Percentiles rank a stretch among this genome's conserved stretches.
phyloP scores from a whole-genome alignment of 1,284 basidiomycete species.

The Filobasidium uniguttulatum region DNA sequence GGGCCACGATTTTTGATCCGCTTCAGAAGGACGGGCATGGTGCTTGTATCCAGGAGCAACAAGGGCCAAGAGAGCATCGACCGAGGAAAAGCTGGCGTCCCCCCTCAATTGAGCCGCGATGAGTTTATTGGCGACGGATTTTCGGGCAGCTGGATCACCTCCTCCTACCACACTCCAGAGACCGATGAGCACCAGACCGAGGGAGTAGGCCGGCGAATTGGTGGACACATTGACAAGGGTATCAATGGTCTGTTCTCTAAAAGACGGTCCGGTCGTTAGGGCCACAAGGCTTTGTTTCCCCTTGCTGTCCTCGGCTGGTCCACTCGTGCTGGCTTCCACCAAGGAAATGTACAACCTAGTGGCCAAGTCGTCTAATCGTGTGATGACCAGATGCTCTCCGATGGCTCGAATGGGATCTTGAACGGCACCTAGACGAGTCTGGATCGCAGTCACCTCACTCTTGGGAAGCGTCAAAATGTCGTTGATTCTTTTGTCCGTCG shows the following conservation, averaged over 20 bases:
- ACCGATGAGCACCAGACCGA: conserved; percentile 34
- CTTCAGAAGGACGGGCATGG: neutral
- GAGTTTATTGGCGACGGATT: conserved; percentile 29
- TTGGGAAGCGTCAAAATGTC: conserved; percentile 28
- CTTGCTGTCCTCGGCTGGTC: neutral
- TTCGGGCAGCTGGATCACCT: conserved; percentile 24
- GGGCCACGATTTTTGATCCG: neutral
- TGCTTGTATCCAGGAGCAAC: conserved; percentile 25
- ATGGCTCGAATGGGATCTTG: conserved; percentile 28
- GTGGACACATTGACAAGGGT: conserved; percentile 24
- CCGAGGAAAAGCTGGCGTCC: conserved; percentile 19
- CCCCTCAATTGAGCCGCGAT: conserved; percentile 31
- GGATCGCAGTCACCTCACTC: conserved; percentile 23
- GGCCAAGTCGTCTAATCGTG: conserved; percentile 32
- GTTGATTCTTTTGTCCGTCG: conserved; percentile 20
- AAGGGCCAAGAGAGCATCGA: conserved; percentile 29
- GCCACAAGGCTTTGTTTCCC: conserved; percentile 19
- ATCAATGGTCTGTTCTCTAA: conserved; percentile 29
- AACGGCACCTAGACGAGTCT: conserved; percentile 22
- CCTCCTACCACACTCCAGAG: conserved; percentile 33
- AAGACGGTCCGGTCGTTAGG: conserved; percentile 20
- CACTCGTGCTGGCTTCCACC: conserved; percentile 19
- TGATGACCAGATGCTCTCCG: conserved; percentile 32
- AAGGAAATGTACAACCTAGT: conserved; percentile 31
- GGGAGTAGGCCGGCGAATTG: conserved; percentile 27